Evolutionary conservation across 169 alveolate species (phyloP).

Genomic region (Besnoitia besnoiti): DNA sequence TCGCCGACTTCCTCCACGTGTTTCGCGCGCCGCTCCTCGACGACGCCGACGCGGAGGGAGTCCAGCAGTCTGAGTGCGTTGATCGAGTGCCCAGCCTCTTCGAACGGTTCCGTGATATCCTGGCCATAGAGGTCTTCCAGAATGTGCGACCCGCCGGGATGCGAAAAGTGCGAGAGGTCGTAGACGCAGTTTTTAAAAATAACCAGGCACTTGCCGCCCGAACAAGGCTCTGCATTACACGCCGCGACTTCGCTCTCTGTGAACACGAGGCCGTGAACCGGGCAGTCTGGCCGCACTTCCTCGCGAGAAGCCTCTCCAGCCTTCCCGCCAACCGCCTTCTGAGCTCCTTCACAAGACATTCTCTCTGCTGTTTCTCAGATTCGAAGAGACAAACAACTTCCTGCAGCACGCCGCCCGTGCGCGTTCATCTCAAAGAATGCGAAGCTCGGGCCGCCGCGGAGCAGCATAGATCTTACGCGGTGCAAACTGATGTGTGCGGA

Average conservation of each 20-base stretch:
- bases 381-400: too few relatives aligned
- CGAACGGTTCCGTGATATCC: conserved; percentile 4
- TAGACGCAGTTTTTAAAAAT: neutral
- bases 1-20: neutral
- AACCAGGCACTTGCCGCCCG: neutral
- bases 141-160: conserved; percentile 33
- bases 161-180: neutral
- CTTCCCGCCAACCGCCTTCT: too few relatives aligned
- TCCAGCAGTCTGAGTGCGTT: neutral
- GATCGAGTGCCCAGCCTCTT: conserved; percentile 18
- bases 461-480: too few relatives aligned
- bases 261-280: neutral
- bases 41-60: conserved; percentile 10
- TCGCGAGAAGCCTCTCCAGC: too few relatives aligned
- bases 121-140: neutral
- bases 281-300: neutral
- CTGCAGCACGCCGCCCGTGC: too few relatives aligned
- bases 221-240: neutral
- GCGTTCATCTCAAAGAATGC: too few relatives aligned
- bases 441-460: too few relatives aligned
- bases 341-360: too few relatives aligned
- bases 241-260: neutral
- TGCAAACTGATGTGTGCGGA: too few relatives aligned
- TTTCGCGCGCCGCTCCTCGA: neutral
- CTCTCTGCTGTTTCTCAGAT: too few relatives aligned